phyloP scores from a whole-genome alignment of 2,329 filamentous ascomycete species.

The Pseudopyricularia cyperi region DNA sequence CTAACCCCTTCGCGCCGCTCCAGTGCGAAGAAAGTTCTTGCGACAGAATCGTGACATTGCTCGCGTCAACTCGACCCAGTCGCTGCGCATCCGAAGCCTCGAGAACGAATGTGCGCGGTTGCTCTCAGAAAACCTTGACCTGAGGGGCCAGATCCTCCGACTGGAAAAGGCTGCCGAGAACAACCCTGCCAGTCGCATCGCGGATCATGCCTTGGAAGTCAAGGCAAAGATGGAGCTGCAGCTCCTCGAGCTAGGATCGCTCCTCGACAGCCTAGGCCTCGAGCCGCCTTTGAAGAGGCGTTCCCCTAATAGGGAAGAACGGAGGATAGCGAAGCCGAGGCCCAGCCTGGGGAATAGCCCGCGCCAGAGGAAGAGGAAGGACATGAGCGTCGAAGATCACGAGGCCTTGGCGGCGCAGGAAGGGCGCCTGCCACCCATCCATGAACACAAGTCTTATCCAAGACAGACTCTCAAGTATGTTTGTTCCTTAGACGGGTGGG shows the following conservation, averaged over 20 bases:
- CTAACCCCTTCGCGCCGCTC: not conserved
- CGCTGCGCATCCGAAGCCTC: conserved; percentile 61
- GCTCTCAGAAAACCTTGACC: conserved; percentile 64
- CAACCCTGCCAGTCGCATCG: conserved; percentile 42
- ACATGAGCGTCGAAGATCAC: conserved; percentile 28
- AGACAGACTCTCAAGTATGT: conserved; percentile 56
- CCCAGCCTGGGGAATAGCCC: conserved; percentile 33
- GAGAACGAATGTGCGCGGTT: conserved; percentile 65
- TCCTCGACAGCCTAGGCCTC: conserved; percentile 53
- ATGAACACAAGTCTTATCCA: conserved; percentile 56
- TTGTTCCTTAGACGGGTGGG: not conserved
- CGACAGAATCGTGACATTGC: conserved; percentile 78
- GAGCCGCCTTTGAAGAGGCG: conserved; percentile 42
- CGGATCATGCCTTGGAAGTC: conserved; percentile 55
- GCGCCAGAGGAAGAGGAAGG: conserved; percentile 40
- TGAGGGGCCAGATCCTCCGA: conserved; percentile 57
- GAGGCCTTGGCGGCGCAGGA: conserved; percentile 35
- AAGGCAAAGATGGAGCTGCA: conserved; percentile 61
- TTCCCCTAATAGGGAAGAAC: conserved; percentile 17
- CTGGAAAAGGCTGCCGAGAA: conserved; percentile 56
- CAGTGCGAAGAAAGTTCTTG: conserved; percentile 68
- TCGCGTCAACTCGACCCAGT: conserved; percentile 64
- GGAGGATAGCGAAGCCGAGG: conserved; percentile 26
- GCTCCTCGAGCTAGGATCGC: conserved; percentile 52
- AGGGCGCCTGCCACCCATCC: conserved; percentile 50